A percentile compares a stretch with the other conserved stretches of the same genome.
Conservation (phyloP, 2,329 filamentous ascomycete species). For the Aspergillus pseudotamarii region DNA sequence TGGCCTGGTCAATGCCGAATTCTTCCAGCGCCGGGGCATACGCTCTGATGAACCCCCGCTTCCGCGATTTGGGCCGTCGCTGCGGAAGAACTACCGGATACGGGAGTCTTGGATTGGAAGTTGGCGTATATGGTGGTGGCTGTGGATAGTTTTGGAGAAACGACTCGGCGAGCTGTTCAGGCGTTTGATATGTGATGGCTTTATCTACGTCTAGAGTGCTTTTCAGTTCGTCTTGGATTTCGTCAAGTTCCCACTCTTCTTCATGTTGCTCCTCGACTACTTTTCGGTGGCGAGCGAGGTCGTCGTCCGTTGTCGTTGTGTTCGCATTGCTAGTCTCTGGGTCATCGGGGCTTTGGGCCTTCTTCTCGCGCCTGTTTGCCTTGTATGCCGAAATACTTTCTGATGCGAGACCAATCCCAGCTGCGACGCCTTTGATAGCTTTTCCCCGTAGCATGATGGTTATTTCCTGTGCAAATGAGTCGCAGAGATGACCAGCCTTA, state of each 20-base stretch:
- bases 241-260: conserved; percentile 29
- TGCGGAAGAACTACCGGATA: conserved; percentile 46
- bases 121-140: conserved; percentile 13
- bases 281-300: not conserved
- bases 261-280: conserved; percentile 13
- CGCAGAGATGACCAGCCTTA: not conserved
- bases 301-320: not conserved
- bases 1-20: conserved; percentile 38
- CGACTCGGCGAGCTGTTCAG: conserved; percentile 14
- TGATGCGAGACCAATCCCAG: conserved; percentile 31
- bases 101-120: conserved; percentile 19
- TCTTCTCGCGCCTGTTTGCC: conserved; percentile 16
- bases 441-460: not conserved
- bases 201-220: not conserved
- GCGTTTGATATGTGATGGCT: not conserved
- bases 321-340: not conserved
- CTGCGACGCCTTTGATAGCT: conserved; percentile 23
- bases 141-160: conserved; percentile 18
- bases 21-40: conserved; percentile 41
- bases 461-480: not conserved
- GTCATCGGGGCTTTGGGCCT: not conserved
- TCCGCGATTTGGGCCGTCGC: conserved; percentile 37
- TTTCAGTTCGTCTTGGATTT: conserved; percentile 25
- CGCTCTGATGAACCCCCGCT: conserved; percentile 43
- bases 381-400: conserved; percentile 26